Base-by-base conservation (phyloP, 176 grass and related monocot species). In the Phragmites australis region DNA sequence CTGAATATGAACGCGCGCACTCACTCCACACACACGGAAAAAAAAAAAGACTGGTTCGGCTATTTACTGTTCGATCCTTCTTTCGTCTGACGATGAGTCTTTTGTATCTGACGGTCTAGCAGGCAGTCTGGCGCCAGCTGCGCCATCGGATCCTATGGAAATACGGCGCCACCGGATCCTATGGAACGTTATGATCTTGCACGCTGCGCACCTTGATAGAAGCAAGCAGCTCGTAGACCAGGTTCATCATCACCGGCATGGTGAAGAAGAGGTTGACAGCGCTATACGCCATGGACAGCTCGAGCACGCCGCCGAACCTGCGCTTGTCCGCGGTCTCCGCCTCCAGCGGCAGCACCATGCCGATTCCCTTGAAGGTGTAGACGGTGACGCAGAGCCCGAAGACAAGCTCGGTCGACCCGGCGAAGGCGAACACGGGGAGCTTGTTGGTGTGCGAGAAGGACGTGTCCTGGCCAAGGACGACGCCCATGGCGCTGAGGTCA, bases 241-340 rank as follows among this genome's bases (percentile, higher is more conserved):
- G 92, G 83, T 99, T 92, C 96, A 99, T 99, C 96, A 94, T 93
- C 18, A 99, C 90, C 26, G 96, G 90, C 84, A 99, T 86, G 77
- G 96, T 90, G 88, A 99, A 99, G 86, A 95, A 99, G 81, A 99
- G 91, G 87, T 95, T 99, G 80, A 91, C n/a, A n/a, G n/a, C n/a
- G n/a, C n/a, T n/a, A n/a, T n/a, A 78, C 59, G 75, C 65, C 94
- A 97, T 93, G 79, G 94, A 97, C 13, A 93, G 79, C 59, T 70
- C 91, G 13, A 97, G 89, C 70, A 79, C 79, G 61, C 70, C 30
- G 25, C 89, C 82, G 70, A 97, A 97, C 84, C 91, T 89, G 60
- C 81, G 59, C 70, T 92, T 97, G 73, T 97, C 85, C 37, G 70
- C 85, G 44, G 94, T 87, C 70, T 97, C 94, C 26, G 89, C 70